Evolutionary conservation across 192 early-diverging fungal genomes (phyloP).

Genomic region (Borealophlyctis nickersoniae): DNA sequence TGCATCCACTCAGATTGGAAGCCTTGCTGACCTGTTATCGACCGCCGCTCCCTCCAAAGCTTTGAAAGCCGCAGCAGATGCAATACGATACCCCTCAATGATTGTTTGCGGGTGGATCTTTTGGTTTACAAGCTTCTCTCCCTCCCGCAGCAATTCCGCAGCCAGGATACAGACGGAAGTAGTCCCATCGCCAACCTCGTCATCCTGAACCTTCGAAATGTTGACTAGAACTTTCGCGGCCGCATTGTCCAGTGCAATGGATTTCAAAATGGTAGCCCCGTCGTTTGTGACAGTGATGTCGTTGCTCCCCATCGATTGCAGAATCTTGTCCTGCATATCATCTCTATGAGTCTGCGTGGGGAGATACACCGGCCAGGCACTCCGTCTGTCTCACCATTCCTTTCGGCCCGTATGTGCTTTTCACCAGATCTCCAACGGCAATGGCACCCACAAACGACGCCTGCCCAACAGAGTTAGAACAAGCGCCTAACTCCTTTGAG

Average conservation of each 20-base stretch:
- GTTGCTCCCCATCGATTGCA: slow-evolving; percentile 84
- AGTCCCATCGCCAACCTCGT: slow-evolving; percentile 99
- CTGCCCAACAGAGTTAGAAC: slow-evolving; percentile 30
- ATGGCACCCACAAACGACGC: slow-evolving; percentile 97
- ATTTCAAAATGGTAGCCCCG: slow-evolving; percentile 98
- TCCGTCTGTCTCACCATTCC: slow-evolving; percentile 83
- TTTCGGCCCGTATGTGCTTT: slow-evolving; percentile 95
- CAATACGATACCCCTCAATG: slow-evolving; percentile 91
- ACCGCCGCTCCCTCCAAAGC: slow-evolving; percentile 77
- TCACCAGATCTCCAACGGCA: slow-evolving; percentile 97
- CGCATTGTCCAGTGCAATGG: slow-evolving; percentile 95
- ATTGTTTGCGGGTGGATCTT: slow-evolving; percentile 98
- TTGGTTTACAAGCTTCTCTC: slow-evolving; percentile 85
- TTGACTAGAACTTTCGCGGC: slow-evolving; percentile 97
- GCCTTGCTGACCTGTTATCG: slow-evolving; percentile 63
- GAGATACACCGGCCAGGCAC: too few species aligned
- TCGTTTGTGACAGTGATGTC: slow-evolving; percentile 96
- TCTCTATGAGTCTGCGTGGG: too few species aligned
- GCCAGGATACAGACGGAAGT: slow-evolving; percentile 98
- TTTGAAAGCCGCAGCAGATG: slow-evolving; percentile 75
- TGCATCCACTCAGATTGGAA: too few species aligned
- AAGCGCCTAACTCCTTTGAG: too few species aligned
- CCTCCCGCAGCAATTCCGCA: slow-evolving; percentile 91
- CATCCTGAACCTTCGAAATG: slow-evolving; percentile 99
- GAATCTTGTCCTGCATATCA: slow-evolving; percentile 95